phyloP scores from a whole-genome alignment of 1,284 basidiomycete genomes.

The Inonotus obliquus region DNA sequence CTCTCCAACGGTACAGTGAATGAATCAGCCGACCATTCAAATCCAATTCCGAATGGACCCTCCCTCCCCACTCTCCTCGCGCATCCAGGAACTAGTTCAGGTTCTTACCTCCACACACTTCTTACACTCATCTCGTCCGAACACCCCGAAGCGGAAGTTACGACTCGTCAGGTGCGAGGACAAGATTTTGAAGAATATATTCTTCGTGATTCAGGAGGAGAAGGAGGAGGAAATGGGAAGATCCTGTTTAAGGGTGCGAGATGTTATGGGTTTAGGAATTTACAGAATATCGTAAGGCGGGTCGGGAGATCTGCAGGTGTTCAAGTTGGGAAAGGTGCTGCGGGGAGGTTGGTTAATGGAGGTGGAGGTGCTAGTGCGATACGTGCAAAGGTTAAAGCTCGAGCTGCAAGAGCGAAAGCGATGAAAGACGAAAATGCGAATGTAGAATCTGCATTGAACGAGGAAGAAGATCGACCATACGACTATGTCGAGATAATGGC shows the following conservation, averaged over 20 bases:
- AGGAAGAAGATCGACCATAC: constrained; percentile 42
- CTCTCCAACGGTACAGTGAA: background rate
- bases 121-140: constrained; percentile 45
- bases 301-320: constrained; percentile 84
- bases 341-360: constrained; percentile 44
- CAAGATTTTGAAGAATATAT: constrained; percentile 65
- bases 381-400: background rate
- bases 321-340: constrained; percentile 62
- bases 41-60: constrained; percentile 19
- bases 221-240: too few relatives aligned
- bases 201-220: constrained; percentile 35
- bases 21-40: constrained; percentile 1
- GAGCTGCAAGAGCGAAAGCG: constrained; percentile 11
- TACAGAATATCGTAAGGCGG: constrained; percentile 95
- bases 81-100: constrained; percentile 87
- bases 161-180: constrained; percentile 56
- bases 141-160: constrained; percentile 40
- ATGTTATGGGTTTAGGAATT: constrained; percentile 96
- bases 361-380: background rate
- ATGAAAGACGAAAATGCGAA: constrained; percentile 23
- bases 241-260: constrained; percentile 89
- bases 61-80: constrained; percentile 68
- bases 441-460: constrained; percentile 25
- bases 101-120: constrained; percentile 86
- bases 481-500: constrained; percentile 99